phyloP scores from a whole-genome alignment of 495 filamentous ascomycete genomes.

The Lophium mytilinum region DNA sequence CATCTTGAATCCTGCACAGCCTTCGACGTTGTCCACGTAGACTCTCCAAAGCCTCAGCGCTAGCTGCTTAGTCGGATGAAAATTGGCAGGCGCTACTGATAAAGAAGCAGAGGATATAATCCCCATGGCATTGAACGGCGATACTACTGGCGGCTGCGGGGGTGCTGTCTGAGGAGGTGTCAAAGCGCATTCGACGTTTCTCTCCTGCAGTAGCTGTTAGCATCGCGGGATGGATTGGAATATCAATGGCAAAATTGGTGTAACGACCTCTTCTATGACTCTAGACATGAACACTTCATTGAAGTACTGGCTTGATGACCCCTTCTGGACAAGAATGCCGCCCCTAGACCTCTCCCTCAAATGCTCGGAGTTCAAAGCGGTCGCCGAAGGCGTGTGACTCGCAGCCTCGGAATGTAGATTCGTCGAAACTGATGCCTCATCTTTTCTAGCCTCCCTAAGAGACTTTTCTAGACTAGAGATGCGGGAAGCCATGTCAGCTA shows the following conservation, averaged over 20 bases:
- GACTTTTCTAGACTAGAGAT: neutral
- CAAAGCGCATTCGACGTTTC: neutral
- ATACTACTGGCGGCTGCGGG: neutral
- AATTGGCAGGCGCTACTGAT: neutral
- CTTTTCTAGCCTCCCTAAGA: neutral
- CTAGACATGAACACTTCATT: neutral
- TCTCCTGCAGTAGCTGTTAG: too few species aligned
- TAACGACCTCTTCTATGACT: neutral
- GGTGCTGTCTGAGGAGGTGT: too few species aligned
- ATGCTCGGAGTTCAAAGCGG: too few species aligned
- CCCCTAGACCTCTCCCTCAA: neutral
- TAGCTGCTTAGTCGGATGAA: neutral
- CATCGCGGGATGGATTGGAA: too few species aligned
- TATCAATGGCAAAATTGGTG: too few species aligned
- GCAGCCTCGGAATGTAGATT: too few species aligned
- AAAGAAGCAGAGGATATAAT: conserved; percentile 4
- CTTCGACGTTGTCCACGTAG: neutral
- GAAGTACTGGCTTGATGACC: conserved; percentile 2
- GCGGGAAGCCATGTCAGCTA: neutral
- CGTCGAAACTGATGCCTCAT: too few species aligned
- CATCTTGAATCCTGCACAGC: neutral
- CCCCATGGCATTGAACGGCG: neutral
- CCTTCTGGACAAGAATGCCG: neutral
- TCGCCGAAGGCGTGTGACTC: too few species aligned
- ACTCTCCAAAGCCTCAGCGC: neutral